These are phyloP conservation scores for Sisymbrium irio DNA, from an alignment of 345 rosid species.

Conservation along the genomic window DNA sequence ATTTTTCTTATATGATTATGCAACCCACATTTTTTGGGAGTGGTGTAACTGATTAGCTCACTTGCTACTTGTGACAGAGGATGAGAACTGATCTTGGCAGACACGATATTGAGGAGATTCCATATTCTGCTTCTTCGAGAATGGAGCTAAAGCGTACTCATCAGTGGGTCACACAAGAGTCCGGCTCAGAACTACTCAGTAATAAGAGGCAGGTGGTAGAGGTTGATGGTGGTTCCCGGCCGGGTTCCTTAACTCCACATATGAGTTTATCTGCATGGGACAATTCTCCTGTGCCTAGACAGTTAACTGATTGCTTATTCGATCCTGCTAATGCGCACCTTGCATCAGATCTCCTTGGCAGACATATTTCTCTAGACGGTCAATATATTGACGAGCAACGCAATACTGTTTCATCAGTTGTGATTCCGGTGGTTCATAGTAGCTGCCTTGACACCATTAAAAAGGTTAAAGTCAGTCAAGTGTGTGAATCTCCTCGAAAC, in stretches of 20 bases:
- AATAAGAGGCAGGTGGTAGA: conserved; percentile 66
- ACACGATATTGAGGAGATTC: conserved; percentile 16
- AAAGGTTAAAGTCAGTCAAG: conserved; percentile 54
- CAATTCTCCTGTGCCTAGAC: conserved; percentile 47
- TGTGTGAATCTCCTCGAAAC: conserved; percentile 44
- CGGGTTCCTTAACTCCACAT: conserved; percentile 17
- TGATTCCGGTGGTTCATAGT: conserved; percentile 52
- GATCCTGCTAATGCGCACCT: conserved; percentile 50
- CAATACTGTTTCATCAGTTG: conserved; percentile 40
- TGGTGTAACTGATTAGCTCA: not conserved
- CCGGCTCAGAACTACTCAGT: conserved; percentile 50
- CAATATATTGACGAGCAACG: conserved; percentile 29
- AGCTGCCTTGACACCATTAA: conserved; percentile 52
- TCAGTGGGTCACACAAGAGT: conserved; percentile 58
- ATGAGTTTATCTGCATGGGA: conserved; percentile 50
- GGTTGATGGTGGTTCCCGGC: conserved; percentile 29
- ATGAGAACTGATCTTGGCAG: conserved; percentile 5
- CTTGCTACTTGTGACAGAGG: conserved; percentile 17
- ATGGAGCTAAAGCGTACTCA: conserved; percentile 53
- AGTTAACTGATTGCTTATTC: conserved; percentile 47
- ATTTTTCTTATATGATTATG: not conserved
- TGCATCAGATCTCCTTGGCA: conserved; percentile 41
- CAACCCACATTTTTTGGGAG: not conserved
- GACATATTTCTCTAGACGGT: conserved; percentile 36
- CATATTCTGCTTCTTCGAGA: not conserved